Conservation (phyloP, 768 basidiomycete genomes). For the Suillus decipiens region DNA sequence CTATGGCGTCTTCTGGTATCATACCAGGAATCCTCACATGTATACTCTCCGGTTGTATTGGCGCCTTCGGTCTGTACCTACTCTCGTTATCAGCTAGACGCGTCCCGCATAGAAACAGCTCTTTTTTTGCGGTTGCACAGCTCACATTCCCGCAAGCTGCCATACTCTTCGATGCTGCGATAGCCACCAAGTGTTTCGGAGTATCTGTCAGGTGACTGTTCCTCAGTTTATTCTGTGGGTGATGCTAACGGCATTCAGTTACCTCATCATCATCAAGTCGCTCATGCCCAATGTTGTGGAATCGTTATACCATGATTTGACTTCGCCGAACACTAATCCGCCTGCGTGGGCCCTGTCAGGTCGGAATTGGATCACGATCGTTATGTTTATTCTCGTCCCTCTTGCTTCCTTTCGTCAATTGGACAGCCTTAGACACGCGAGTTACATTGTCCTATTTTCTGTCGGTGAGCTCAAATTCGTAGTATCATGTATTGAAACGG, state of each 20-base stretch:
- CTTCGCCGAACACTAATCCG: conserved; percentile 60
- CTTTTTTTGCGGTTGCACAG: conserved; percentile 81
- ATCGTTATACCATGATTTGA: conserved; percentile 79
- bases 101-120: conserved; percentile 72
- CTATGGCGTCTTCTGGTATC: conserved; percentile 87
- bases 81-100: conserved; percentile 81
- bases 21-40: conserved; percentile 92
- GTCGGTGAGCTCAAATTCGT: conserved; percentile 59
- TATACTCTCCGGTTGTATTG: conserved; percentile 72
- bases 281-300: conserved; percentile 90
- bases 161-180: conserved; percentile 89
- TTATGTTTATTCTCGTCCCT: conserved; percentile 78
- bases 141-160: conserved; percentile 89
- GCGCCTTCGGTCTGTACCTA: conserved; percentile 86
- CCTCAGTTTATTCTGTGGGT: neutral
- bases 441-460: conserved; percentile 88
- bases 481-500: neutral
- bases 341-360: conserved; percentile 78
- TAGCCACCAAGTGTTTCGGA: conserved; percentile 96
- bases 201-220: conserved; percentile 80
- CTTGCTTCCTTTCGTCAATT: conserved; percentile 81
- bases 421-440: conserved; percentile 86
- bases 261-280: conserved; percentile 90
- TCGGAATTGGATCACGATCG: conserved; percentile 78
- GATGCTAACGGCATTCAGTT: conserved; percentile 43